phyloP scores from a whole-genome alignment of 164 flowering plant genomes.

The Vitis vinifera region DNA sequence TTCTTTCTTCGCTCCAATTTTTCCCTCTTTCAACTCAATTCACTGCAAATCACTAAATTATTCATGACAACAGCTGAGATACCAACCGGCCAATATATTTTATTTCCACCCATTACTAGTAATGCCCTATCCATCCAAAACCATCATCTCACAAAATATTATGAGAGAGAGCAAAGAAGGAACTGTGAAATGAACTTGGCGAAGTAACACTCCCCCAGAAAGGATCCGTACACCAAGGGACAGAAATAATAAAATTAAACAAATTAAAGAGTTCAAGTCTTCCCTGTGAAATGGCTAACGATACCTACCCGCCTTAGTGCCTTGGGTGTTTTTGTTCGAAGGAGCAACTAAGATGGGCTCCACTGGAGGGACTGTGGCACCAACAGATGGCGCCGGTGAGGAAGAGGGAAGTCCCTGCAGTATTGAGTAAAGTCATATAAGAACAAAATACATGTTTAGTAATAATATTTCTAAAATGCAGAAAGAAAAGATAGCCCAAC shows the following conservation, averaged over 20 bases:
- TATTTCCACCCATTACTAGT: neutral
- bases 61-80: no score
- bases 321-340: slow-evolving; percentile 13
- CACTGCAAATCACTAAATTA: no score
- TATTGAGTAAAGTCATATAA: neutral
- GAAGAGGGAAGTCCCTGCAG: slow-evolving; percentile 26
- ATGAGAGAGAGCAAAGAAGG: no score
- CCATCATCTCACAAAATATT: no score
- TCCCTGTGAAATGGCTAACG: neutral
- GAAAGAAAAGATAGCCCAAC: neutral
- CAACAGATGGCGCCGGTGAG: slow-evolving; percentile 16
- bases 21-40: no score
- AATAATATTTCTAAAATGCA: neutral
- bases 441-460: neutral
- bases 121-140: neutral
- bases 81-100: no score
- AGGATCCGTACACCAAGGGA: neutral
- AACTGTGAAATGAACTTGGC: no score
- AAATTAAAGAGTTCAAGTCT: neutral
- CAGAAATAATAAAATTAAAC: neutral
- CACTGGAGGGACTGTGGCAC: slow-evolving; percentile 10
- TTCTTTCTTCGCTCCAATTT: no score
- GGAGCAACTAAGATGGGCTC: slow-evolving; percentile 14
- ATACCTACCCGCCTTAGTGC: slow-evolving; percentile 26
- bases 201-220: neutral